These are phyloP conservation scores for Fragosphaeria purpurea DNA, from an alignment of 2,329 filamentous ascomycete genomes.

Conservation along the genomic window DNA sequence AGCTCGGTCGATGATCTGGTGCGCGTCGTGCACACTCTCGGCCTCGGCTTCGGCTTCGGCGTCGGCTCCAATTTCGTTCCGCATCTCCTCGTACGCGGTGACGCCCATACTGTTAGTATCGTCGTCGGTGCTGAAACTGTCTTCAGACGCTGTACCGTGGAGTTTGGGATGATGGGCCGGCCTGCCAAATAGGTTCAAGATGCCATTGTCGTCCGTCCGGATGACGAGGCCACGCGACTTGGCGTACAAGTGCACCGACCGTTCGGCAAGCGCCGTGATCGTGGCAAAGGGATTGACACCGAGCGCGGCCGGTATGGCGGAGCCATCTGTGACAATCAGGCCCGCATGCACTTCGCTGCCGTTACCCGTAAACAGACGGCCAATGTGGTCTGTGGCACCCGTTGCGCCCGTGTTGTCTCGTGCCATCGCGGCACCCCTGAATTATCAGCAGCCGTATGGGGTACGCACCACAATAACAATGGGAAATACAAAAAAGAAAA, in stretches of 20 bases:
- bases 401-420: slow-evolving; percentile 43
- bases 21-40: slow-evolving; percentile 25
- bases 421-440: slow-evolving; percentile 49
- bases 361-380: slow-evolving; percentile 47
- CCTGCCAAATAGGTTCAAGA: slow-evolving; percentile 44
- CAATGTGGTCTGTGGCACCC: slow-evolving; percentile 52
- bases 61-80: slow-evolving; percentile 13
- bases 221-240: slow-evolving; percentile 31
- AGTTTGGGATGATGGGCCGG: slow-evolving; percentile 27
- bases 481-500: background rate
- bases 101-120: slow-evolving; percentile 3
- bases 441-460: background rate
- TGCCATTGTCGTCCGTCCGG: slow-evolving; percentile 33
- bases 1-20: slow-evolving; percentile 30
- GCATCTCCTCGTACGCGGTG: slow-evolving; percentile 8
- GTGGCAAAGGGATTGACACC: slow-evolving; percentile 60
- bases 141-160: slow-evolving; percentile 9
- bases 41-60: slow-evolving; percentile 28
- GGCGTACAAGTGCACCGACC: slow-evolving; percentile 45
- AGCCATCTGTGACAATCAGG: slow-evolving; percentile 51
- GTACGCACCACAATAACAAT: too few species aligned
- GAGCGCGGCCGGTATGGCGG: slow-evolving; percentile 51
- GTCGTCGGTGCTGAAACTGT: slow-evolving; percentile 4
- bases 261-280: slow-evolving; percentile 58
- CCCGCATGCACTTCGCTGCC: slow-evolving; percentile 43